Conservation (phyloP, 192 early-diverging fungal genomes). For the Backusella parvicylindrica region DNA sequence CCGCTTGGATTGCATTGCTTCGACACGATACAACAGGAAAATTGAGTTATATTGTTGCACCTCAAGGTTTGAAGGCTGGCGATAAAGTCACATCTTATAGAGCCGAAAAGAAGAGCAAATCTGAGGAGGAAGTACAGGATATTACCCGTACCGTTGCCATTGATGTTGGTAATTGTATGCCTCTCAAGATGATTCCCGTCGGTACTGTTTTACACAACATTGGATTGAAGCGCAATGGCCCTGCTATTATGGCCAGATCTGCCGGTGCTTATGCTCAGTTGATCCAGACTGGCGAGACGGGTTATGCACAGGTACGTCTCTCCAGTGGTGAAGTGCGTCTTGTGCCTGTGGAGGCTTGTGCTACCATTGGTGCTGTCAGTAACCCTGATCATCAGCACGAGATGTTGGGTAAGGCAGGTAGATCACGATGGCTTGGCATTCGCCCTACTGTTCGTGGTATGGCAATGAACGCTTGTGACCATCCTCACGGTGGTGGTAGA, state of each 20-base stretch:
- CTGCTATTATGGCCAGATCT: constrained; percentile 73
- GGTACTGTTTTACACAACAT: constrained; percentile 89
- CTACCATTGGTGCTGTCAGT: constrained; percentile 86
- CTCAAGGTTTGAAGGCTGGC: constrained; percentile 71
- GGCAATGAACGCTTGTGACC: constrained; percentile 91
- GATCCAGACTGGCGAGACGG: constrained; percentile 68
- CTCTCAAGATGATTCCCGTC: constrained; percentile 86
- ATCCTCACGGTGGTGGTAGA: constrained; percentile 97
- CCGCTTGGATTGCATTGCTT: constrained; percentile 83
- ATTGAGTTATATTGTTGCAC: constrained; percentile 85
- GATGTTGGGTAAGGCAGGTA: constrained; percentile 88
- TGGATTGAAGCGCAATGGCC: constrained; percentile 71
- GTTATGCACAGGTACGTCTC: constrained; percentile 83
- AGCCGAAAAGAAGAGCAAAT: neutral
- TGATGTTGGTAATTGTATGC: constrained; percentile 87
- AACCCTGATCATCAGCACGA: constrained; percentile 89
- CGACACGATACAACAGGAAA: constrained; percentile 71
- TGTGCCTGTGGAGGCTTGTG: constrained; percentile 78
- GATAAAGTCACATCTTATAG: constrained; percentile 37
- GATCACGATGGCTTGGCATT: constrained; percentile 74
- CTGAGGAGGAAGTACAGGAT: neutral
- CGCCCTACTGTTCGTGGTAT: constrained; percentile 94
- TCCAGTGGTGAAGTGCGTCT: constrained; percentile 84
- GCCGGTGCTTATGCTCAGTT: constrained; percentile 88
- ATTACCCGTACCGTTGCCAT: constrained; percentile 49